phyloP scores from a whole-genome alignment of 306 rosid genomes.

The Myrica gale region DNA sequence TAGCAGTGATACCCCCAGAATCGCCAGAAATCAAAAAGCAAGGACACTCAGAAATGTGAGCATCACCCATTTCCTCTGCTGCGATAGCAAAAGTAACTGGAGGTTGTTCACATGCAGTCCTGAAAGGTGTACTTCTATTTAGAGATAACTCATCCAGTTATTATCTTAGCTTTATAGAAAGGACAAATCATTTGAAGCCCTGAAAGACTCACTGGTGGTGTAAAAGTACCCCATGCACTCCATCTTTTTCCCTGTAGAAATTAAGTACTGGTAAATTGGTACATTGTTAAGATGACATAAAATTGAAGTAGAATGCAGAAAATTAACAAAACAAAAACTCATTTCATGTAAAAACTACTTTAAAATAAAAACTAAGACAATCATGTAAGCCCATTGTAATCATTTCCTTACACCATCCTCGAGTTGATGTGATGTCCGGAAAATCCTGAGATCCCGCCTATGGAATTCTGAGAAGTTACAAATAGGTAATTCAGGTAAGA shows the following conservation, averaged over 20 bases:
- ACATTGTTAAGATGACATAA: constrained; percentile 1
- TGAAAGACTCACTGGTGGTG: constrained; percentile 69
- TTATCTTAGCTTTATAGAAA: not conserved
- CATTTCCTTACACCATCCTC: constrained; percentile 55
- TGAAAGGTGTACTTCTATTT: constrained; percentile 28
- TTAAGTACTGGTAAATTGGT: not conserved
- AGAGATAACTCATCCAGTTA: not conserved
- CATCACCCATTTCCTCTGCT: constrained; percentile 67
- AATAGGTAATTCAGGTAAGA: constrained; percentile 1
- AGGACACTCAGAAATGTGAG: constrained; percentile 79
- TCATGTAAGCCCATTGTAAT: not conserved
- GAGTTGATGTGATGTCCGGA: constrained; percentile 86
- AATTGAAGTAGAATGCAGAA: not conserved
- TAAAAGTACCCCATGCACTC: constrained; percentile 74
- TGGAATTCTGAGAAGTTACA: constrained; percentile 65
- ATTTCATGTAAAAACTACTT: not conserved
- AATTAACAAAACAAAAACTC: not conserved
- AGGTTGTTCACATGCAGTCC: constrained; percentile 59
- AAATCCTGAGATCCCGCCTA: constrained; percentile 83
- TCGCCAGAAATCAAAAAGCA: constrained; percentile 76
- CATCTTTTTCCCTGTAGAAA: constrained; percentile 61
- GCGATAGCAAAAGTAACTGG: constrained; percentile 89
- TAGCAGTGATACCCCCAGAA: constrained; percentile 64
- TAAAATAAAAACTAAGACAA: not conserved
- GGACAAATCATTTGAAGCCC: not conserved